These are phyloP conservation scores for Cyberlindnera galapagoensis DNA, from an alignment of 805 yeast species.

Conservation along the genomic window DNA sequence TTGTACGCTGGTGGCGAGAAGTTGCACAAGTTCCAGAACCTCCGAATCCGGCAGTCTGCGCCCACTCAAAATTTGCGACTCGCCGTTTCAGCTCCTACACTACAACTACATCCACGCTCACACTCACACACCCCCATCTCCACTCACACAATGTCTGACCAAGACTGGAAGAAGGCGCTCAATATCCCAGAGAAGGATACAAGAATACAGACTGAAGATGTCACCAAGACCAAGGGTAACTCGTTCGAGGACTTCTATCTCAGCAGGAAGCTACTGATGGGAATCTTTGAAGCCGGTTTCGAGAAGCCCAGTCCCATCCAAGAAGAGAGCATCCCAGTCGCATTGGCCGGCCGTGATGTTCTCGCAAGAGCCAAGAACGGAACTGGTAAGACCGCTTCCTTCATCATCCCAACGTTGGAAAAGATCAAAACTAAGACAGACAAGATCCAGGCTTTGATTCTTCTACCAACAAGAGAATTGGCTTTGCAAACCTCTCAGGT, in stretches of 20 bases:
- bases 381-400: constrained; percentile 98
- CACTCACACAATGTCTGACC: constrained; percentile 30
- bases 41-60: not conserved
- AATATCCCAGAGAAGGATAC: constrained; percentile 78
- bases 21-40: no score
- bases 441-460: constrained; percentile 84
- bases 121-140: not conserved
- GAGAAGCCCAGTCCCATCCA: constrained; percentile 98
- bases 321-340: constrained; percentile 94
- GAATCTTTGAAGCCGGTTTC: constrained; percentile 97
- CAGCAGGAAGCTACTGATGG: constrained; percentile 93
- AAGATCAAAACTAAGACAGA: constrained; percentile 76
- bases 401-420: constrained; percentile 88
- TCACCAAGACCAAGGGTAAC: constrained; percentile 82
- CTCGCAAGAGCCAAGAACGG: constrained; percentile 98
- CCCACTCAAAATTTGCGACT: not conserved
- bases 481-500: constrained; percentile 98
- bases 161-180: constrained; percentile 73
- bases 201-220: constrained; percentile 98
- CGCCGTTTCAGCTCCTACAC: not conserved
- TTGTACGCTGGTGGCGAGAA: no score
- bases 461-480: constrained; percentile 96
- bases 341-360: constrained; percentile 90
- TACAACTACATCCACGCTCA: not conserved
- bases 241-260: constrained; percentile 88